A percentile compares a stretch with the other conserved stretches of the same genome.
Conservation (phyloP, 768 basidiomycete genomes). For the Stropharia rugosoannulata region DNA sequence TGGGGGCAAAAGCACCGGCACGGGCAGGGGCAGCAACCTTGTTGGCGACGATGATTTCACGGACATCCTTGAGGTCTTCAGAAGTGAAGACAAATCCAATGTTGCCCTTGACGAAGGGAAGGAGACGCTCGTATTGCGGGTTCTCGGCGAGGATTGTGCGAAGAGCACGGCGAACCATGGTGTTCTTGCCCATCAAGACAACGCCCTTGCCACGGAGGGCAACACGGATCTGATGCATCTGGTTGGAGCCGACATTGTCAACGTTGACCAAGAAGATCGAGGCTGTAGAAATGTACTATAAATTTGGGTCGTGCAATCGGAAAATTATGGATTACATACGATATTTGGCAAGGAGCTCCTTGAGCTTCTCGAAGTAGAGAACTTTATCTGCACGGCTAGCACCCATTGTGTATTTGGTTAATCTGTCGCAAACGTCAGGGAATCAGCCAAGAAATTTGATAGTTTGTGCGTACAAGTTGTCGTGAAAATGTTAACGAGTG, state of each 20-base stretch:
- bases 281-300: conserved; percentile 45
- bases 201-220: conserved; percentile 95
- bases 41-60: conserved; percentile 92
- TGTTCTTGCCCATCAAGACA: conserved; percentile 99
- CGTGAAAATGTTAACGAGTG: conserved; percentile 42
- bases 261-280: conserved; percentile 99
- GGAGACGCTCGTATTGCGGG: conserved; percentile 95
- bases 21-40: conserved; percentile 98
- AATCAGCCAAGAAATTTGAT: background rate
- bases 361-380: conserved; percentile 90
- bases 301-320: background rate
- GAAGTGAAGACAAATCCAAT: conserved; percentile 98
- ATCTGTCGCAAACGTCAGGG: conserved; percentile 16
- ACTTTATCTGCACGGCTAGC: conserved; percentile 88
- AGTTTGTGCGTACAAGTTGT: conserved; percentile 15
- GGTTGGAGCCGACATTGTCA: conserved; percentile 99
- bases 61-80: conserved; percentile 90
- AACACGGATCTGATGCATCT: conserved; percentile 97
- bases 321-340: conserved; percentile 53
- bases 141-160: conserved; percentile 85
- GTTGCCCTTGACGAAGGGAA: conserved; percentile 95
- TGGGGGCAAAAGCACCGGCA: conserved; percentile 94
- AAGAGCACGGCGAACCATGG: conserved; percentile 98
- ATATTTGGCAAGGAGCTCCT: conserved; percentile 87
- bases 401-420: conserved; percentile 72